These are phyloP conservation scores for Entamoeba invadens DNA, from an alignment of 208 protist species.

Conservation along the genomic window DNA sequence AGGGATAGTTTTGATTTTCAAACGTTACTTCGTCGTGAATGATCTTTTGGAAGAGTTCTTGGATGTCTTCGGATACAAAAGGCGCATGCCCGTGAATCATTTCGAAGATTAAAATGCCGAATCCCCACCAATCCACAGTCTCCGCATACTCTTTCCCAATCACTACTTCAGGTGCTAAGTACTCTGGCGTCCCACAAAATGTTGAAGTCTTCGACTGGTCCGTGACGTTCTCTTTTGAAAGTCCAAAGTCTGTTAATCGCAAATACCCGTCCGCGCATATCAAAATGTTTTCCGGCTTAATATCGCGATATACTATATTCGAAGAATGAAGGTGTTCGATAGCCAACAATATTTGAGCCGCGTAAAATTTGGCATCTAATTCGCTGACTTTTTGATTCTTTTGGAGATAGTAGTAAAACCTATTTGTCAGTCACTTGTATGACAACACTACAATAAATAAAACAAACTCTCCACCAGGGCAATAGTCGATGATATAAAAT, in stretches of 20 bases:
- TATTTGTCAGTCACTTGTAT: too few species aligned
- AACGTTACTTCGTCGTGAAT: constrained; percentile 54
- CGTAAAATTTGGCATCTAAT: constrained; percentile 30
- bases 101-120: constrained; percentile 74
- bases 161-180: constrained; percentile 69
- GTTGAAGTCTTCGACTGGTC: background rate
- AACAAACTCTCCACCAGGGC: constrained; percentile 41
- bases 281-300: constrained; percentile 14
- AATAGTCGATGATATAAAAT: constrained; percentile 48
- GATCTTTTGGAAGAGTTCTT: constrained; percentile 69
- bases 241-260: constrained; percentile 1
- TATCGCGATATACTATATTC: constrained; percentile 5
- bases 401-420: constrained; percentile 45
- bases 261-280: background rate
- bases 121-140: constrained; percentile 82
- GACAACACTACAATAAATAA: too few species aligned
- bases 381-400: constrained; percentile 8
- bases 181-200: constrained; percentile 15
- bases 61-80: constrained; percentile 62
- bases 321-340: background rate
- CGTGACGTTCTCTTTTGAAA: constrained; percentile 2
- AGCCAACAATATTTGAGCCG: constrained; percentile 1
- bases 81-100: constrained; percentile 59
- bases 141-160: constrained; percentile 67
- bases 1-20: constrained; percentile 22